phyloP scores from a whole-genome alignment of 345 rosid genomes.

The Populus euphratica region DNA sequence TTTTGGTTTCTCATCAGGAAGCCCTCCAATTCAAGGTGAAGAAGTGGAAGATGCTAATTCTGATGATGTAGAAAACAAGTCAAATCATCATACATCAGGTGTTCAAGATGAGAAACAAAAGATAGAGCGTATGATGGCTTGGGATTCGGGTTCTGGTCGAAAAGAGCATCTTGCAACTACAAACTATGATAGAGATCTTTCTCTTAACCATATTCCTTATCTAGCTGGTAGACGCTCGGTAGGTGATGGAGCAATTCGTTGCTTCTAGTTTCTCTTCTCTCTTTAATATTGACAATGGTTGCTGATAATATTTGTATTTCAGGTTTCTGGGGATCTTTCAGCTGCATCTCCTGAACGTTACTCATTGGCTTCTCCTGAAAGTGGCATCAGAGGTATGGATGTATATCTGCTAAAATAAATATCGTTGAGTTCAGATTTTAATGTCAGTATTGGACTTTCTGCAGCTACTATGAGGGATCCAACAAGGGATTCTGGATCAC shows the following conservation, averaged over 20 bases:
- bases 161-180: slow-evolving; percentile 24
- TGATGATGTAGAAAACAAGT: slow-evolving; percentile 8
- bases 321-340: slow-evolving; percentile 40
- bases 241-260: background rate
- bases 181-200: slow-evolving; percentile 29
- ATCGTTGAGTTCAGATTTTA: slow-evolving; percentile 7
- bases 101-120: slow-evolving; percentile 16
- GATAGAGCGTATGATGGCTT: slow-evolving; percentile 25
- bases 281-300: background rate
- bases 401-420: background rate
- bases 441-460: background rate
- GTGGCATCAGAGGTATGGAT: slow-evolving; percentile 30
- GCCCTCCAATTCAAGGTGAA: slow-evolving; percentile 22
- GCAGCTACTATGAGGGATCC: slow-evolving; percentile 32
- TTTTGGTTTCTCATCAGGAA: slow-evolving; percentile 13
- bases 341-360: slow-evolving; percentile 38
- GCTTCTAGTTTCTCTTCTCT: background rate
- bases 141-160: slow-evolving; percentile 21
- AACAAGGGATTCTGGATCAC: slow-evolving; percentile 24
- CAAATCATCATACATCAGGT: slow-evolving; percentile 4
- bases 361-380: slow-evolving; percentile 38
- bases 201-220: slow-evolving; percentile 32
- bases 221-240: slow-evolving; percentile 32
- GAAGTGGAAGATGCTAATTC: slow-evolving; percentile 15
- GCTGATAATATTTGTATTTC: background rate